Conservation (phyloP, 2,329 filamentous ascomycete genomes). For the Colletotrichum somersetense region DNA sequence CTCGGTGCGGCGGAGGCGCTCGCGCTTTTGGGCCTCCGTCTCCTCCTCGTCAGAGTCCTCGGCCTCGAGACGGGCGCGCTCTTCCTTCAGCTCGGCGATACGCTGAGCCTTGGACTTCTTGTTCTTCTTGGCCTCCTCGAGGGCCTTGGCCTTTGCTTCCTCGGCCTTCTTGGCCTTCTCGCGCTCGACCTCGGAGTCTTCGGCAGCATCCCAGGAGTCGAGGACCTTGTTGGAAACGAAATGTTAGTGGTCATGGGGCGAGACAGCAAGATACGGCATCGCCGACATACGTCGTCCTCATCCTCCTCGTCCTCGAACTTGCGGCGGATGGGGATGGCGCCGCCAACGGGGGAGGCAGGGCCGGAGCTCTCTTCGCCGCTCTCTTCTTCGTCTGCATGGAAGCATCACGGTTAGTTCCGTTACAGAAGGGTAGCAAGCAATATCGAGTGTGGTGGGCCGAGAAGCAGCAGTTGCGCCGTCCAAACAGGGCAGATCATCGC, state of each 20-base stretch:
- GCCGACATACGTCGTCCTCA: constrained; percentile 78
- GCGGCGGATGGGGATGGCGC: constrained; percentile 53
- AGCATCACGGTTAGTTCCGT: constrained; percentile 20
- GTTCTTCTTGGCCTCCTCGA: constrained; percentile 86
- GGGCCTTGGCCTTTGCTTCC: constrained; percentile 89
- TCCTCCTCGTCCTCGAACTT: constrained; percentile 94
- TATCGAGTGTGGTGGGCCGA: neutral
- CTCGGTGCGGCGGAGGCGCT: constrained; percentile 82
- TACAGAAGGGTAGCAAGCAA: neutral
- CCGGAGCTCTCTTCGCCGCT: constrained; percentile 54
- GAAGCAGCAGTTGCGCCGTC: constrained; percentile 1
- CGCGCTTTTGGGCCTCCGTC: constrained; percentile 78
- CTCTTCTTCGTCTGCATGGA: constrained; percentile 54
- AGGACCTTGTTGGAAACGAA: constrained; percentile 73
- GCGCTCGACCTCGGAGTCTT: constrained; percentile 96
- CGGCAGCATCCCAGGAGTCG: constrained; percentile 96
- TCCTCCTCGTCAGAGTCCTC: constrained; percentile 67
- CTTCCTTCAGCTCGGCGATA: constrained; percentile 81
- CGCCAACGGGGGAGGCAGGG: constrained; percentile 53
- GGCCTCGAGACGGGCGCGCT: constrained; percentile 67
- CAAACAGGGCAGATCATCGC: constrained; percentile 25
- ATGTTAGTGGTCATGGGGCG: constrained; percentile 24
- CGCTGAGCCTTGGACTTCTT: constrained; percentile 92
- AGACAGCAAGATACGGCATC: constrained; percentile 25
- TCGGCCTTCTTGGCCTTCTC: constrained; percentile 92